phyloP scores from a whole-genome alignment of 768 basidiomycete species.

The Amanita fuliginea region DNA sequence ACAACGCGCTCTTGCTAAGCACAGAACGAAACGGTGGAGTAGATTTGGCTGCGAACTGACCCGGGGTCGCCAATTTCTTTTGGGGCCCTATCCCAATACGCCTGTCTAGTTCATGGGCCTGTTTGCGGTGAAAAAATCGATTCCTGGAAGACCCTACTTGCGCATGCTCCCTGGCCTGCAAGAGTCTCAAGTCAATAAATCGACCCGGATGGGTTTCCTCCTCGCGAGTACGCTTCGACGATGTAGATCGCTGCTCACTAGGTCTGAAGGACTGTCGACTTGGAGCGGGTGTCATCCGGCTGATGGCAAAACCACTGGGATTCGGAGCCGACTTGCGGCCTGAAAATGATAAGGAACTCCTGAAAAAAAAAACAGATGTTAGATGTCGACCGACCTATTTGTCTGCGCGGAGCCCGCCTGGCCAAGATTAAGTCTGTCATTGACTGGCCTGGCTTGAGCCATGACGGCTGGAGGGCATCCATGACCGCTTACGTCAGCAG shows the following conservation, averaged over 20 bases:
- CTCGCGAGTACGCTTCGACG: neutral
- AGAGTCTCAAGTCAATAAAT: neutral
- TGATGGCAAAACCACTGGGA: neutral
- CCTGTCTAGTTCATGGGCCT: neutral
- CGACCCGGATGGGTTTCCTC: neutral
- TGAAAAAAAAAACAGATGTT: neutral
- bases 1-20: neutral
- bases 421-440: neutral
- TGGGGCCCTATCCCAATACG: neutral
- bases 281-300: constrained; percentile 1
- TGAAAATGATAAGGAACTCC: neutral
- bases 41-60: constrained; percentile 1
- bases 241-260: neutral
- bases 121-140: neutral
- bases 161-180: neutral
- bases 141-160: neutral
- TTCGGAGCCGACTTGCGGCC: neutral
- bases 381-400: neutral
- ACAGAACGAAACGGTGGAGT: neutral
- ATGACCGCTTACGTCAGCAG: constrained; percentile 3
- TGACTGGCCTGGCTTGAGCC: constrained; percentile 2
- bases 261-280: too few relatives aligned
- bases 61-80: neutral
- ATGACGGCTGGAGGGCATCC: neutral
- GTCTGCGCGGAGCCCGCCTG: neutral